phyloP scores from a whole-genome alignment of 768 basidiomycete genomes.

The Boletus insuetus region DNA sequence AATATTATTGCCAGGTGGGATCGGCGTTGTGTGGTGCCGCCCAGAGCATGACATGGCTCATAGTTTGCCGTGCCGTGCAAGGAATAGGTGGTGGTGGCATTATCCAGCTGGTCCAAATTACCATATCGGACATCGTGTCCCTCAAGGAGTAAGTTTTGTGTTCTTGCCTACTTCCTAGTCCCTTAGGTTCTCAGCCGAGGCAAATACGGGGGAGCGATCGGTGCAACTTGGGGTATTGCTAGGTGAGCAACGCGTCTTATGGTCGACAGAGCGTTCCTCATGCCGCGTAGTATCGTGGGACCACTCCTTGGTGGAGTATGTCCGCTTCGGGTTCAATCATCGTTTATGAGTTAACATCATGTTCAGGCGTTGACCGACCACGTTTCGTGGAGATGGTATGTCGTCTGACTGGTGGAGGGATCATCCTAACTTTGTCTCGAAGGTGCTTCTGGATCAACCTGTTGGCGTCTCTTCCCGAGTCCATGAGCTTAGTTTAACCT shows the following conservation, averaged over 20 bases:
- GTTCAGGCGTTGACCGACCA: constrained; percentile 34
- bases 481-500: neutral
- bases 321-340: neutral
- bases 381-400: constrained; percentile 40
- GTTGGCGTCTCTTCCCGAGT: constrained; percentile 14
- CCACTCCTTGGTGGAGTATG: constrained; percentile 41
- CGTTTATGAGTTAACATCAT: neutral
- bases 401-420: neutral
- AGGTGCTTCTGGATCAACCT: constrained; percentile 39
- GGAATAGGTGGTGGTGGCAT: constrained; percentile 44
- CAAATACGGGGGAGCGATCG: constrained; percentile 36
- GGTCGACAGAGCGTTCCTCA: neutral
- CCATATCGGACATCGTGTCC: constrained; percentile 39
- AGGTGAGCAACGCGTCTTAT: constrained; percentile 20
- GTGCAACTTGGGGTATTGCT: constrained; percentile 42
- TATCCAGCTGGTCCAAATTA: constrained; percentile 36
- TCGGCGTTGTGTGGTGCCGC: constrained; percentile 45
- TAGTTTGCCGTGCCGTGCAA: constrained; percentile 39
- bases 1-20: constrained; percentile 24
- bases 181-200: constrained; percentile 31
- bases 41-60: constrained; percentile 42
- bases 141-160: constrained; percentile 28
- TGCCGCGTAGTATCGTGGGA: constrained; percentile 35
- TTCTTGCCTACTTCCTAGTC: neutral
- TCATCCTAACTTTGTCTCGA: constrained; percentile 2